Conservation (phyloP, 2,329 filamentous ascomycete species). For the Fusarium cicatricum region DNA sequence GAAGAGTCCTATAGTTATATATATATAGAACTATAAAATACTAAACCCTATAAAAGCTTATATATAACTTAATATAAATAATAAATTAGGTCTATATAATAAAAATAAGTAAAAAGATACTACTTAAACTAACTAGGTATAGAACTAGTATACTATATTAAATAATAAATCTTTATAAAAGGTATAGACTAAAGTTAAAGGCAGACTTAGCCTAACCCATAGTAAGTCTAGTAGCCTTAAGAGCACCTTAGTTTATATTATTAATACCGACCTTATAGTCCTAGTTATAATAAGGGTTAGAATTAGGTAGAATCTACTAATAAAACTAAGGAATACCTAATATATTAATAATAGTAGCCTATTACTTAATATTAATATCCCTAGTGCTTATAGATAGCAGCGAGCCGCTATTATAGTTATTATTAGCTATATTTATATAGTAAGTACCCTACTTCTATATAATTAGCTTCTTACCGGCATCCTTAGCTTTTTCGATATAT, state of each 20-base stretch:
- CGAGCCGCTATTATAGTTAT: constrained; percentile 37
- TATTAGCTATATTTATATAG: constrained; percentile 41
- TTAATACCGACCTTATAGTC: constrained; percentile 46
- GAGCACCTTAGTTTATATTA: constrained; percentile 32
- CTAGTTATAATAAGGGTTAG: constrained; percentile 42
- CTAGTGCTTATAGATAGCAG: constrained; percentile 18
- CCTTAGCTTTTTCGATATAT: constrained; percentile 39
- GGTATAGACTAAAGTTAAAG: constrained; percentile 11
- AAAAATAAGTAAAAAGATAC: too few relatives aligned
- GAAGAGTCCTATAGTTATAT: too few relatives aligned
- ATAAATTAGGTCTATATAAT: too few relatives aligned
- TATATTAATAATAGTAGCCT: constrained; percentile 39
- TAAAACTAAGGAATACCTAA: constrained; percentile 47
- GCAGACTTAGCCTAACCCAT: neutral
- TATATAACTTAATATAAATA: too few relatives aligned
- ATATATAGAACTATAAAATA: too few relatives aligned
- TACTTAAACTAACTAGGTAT: too few relatives aligned
- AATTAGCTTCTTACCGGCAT: constrained; percentile 45
- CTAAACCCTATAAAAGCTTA: too few relatives aligned
- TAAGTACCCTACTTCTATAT: constrained; percentile 35
- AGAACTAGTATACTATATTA: too few relatives aligned
- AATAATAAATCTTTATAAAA: too few relatives aligned
- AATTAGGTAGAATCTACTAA: constrained; percentile 47
- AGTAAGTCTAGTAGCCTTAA: constrained; percentile 8
- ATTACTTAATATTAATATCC: constrained; percentile 41